These are phyloP conservation scores for Cinnamomum chago DNA, from an alignment of 164 flowering plant genomes.

Conservation along the genomic window DNA sequence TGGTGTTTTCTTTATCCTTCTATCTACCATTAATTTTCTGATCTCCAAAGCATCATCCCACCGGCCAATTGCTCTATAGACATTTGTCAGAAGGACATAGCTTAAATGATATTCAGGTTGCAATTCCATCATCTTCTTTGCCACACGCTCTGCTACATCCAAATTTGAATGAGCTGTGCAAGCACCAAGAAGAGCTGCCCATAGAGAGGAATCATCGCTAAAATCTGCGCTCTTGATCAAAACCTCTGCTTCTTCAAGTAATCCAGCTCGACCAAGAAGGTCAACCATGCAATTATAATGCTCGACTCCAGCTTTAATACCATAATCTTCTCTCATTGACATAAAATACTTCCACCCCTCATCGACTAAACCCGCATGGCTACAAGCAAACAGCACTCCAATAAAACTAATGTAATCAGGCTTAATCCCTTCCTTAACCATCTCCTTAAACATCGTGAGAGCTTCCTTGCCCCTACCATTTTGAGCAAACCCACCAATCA, in stretches of 20 bases:
- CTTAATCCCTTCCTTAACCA: constrained; percentile 47
- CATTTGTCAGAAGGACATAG: constrained; percentile 68
- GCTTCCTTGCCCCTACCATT: constrained; percentile 76
- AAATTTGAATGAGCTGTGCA: constrained; percentile 47
- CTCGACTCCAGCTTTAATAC: constrained; percentile 55
- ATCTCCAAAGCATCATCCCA: constrained; percentile 59
- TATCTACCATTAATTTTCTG: constrained; percentile 50
- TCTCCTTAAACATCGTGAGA: constrained; percentile 41
- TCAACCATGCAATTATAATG: constrained; percentile 86
- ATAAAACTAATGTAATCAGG: constrained; percentile 76
- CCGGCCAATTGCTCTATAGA: constrained; percentile 56
- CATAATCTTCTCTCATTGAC: constrained; percentile 46
- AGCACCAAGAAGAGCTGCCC: constrained; percentile 84
- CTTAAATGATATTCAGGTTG: constrained; percentile 67
- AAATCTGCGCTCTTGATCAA: constrained; percentile 47
- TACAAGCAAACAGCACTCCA: constrained; percentile 81
- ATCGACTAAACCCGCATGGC: constrained; percentile 73
- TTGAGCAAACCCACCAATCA: constrained; percentile 82
- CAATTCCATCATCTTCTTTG: constrained; percentile 67
- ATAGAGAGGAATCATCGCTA: constrained; percentile 48
- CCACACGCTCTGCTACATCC: constrained; percentile 61
- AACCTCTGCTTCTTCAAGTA: constrained; percentile 76
- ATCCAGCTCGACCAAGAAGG: constrained; percentile 80
- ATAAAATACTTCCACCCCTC: constrained; percentile 55
- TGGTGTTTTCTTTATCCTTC: constrained; percentile 56